Base-by-base conservation (phyloP, 176 grass and related monocot genomes). In the Oryza glaberrima region DNA sequence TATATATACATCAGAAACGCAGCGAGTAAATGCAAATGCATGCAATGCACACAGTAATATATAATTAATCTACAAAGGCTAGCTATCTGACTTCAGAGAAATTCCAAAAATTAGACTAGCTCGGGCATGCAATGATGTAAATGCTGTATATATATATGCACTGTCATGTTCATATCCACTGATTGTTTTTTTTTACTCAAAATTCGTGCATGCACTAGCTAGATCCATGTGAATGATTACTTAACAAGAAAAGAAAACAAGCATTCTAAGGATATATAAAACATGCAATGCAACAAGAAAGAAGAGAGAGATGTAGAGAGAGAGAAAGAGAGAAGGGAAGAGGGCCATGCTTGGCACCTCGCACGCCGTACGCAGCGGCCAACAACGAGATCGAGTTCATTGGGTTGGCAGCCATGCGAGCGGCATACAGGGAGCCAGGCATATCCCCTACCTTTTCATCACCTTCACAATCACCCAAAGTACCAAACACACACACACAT, bases 391-490 rank as follows among this genome's bases (percentile, higher is more conserved):
- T 28, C 1, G 28, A 61, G 56, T 32, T 32, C 30, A 32, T 32
- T 32, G 68, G 72, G 82, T 72, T 82, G 85, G 77, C 67, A 69
- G 77, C 81, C 35, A 80, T 84, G 73, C 90, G 77, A 85, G 82
- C 88, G 90, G 90, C 90, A 91, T 91, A 91, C 90, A 91, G 86
- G 90, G 90, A 91, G 90, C 90, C 90, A 91, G 90, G 90, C 90
- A 91, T 88, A 85, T 73, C 75, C 82, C 77, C 58, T 78, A 69
- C 38, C 52, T 70, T 75, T 75, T 81, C 82, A 89, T 83, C 88
- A 85, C 77, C 64, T 70, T 12, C 77, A 40, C 77, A 40, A 9
- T 17, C 9, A 9, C 52, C 16, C 10, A 65, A 32, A 32, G 30
- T 32, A 32, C 30, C 30, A 32, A 78, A 38, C 81, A n/a, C 36